Base-by-base conservation (phyloP, 2,329 filamentous ascomycete species). In the Exophiala spinifera region DNA sequence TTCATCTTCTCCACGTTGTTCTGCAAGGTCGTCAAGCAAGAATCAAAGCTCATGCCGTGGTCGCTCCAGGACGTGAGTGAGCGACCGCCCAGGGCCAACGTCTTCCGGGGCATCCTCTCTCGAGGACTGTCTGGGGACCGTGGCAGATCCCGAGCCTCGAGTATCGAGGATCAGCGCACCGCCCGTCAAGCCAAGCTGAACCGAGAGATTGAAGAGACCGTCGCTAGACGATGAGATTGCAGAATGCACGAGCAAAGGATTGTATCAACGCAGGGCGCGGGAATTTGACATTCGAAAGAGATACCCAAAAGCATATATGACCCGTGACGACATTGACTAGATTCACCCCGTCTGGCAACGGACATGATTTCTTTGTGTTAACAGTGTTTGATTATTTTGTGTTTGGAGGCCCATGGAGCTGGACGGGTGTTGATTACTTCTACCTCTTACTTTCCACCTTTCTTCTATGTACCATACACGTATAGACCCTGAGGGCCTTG, bases 1-100 rank as follows among this genome's bases (percentile, higher is more conserved):
- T 97, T 95, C 69, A 80, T 96, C 40, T 96, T 96, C 73, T 96
- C 94, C 2, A 95, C 91, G 10, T 78, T 99, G 14, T 96, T 97
- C 71, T 96, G 91, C 75, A 86, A 86, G 66, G 88, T 97, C 73
- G 85, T 85, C 63, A 87, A 84, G 67, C 64, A 73, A 70, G 14
- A 72, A 73, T 51, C 75, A 53, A 72, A 72, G 5, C 69, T 76
- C 49, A 74, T 76, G 65, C 56, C 60, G 8, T 55, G 49, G 48
- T 59, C 58, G 5, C 45, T 59, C 34, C 58, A 61, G 51, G 60
- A 62, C 25, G 44, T 51, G 11, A 46, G 31, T 15, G 60, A 59
- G 17, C 47, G 60, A 20, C 46, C 53, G 11, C 47, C 60, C 8
- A 51, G 62, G 8, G 42, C 58, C 13, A 60, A 46, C 37, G 53